These are phyloP conservation scores for Raffaelea ambrosiae DNA, from an alignment of 2,329 filamentous ascomycete genomes.

Conservation along the genomic window DNA sequence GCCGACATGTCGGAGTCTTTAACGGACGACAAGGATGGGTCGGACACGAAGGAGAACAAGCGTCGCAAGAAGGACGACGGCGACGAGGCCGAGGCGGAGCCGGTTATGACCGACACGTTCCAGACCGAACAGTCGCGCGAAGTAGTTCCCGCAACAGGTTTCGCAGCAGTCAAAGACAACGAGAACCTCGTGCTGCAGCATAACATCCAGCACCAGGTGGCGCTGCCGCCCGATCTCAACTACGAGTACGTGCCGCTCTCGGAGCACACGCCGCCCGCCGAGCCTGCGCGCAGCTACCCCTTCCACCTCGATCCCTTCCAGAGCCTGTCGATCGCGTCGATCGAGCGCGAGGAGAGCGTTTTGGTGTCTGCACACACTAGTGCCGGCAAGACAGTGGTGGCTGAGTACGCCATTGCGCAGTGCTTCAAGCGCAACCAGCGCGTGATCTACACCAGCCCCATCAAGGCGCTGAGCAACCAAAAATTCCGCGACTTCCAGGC, in stretches of 20 bases:
- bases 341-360: slow-evolving; percentile 92
- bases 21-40: slow-evolving; percentile 26
- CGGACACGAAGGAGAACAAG: slow-evolving; percentile 37
- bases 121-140: slow-evolving; percentile 92
- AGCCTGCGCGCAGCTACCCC: slow-evolving; percentile 73
- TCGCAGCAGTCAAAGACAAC: slow-evolving; percentile 52
- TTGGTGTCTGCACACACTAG: slow-evolving; percentile 95
- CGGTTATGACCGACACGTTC: slow-evolving; percentile 82
- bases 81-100: slow-evolving; percentile 32
- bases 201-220: slow-evolving; percentile 97
- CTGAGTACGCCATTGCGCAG: slow-evolving; percentile 96
- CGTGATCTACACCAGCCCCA: slow-evolving; percentile 98
- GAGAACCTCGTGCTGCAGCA: slow-evolving; percentile 78
- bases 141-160: slow-evolving; percentile 69
- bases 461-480: slow-evolving; percentile 97
- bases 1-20: slow-evolving; percentile 13
- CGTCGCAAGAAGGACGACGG: slow-evolving; percentile 55
- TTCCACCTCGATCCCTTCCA: slow-evolving; percentile 98
- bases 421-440: slow-evolving; percentile 95
- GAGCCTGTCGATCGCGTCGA: slow-evolving; percentile 86
- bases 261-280: slow-evolving; percentile 80
- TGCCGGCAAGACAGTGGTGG: slow-evolving; percentile 96
- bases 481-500: slow-evolving; percentile 96
- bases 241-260: slow-evolving; percentile 95
- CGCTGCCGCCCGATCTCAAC: slow-evolving; percentile 84